phyloP scores from a whole-genome alignment of 331 rosid species.

The Rosa hybrid region DNA sequence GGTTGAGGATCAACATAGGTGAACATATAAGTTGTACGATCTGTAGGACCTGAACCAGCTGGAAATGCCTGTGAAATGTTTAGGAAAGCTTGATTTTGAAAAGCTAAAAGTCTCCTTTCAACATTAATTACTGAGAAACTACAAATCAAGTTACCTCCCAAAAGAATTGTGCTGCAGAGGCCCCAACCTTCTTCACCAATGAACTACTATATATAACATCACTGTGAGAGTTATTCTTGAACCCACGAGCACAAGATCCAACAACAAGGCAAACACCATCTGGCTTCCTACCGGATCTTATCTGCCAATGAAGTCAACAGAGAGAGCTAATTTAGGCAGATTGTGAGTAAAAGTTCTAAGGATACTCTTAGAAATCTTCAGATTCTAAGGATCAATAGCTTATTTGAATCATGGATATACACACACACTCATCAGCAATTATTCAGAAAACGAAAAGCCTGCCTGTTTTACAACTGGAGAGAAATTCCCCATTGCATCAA shows the following conservation, averaged over 20 bases:
- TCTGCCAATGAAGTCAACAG: conserved; percentile 47
- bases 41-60: conserved; percentile 88
- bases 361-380: not conserved
- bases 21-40: conserved; percentile 93
- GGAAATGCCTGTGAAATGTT: conserved; percentile 83
- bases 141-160: conserved; percentile 78
- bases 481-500: conserved; percentile 98
- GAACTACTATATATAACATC: conserved; percentile 90
- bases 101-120: not conserved
- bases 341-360: not conserved
- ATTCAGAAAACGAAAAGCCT: conserved; percentile 13
- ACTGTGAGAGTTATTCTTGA: conserved; percentile 53
- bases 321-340: conserved; percentile 1
- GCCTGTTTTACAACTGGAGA: conserved; percentile 96
- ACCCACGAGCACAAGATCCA: conserved; percentile 97
- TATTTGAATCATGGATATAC: not conserved
- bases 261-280: conserved; percentile 95
- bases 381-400: not conserved
- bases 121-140: not conserved
- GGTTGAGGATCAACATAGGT: conserved; percentile 90
- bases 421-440: not conserved
- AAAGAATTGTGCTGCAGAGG: conserved; percentile 75
- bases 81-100: conserved; percentile 26
- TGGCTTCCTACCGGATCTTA: conserved; percentile 79
- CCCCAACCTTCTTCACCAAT: conserved; percentile 64